These are phyloP conservation scores for Nasturtium officinale DNA, from an alignment of 345 rosid species.

Conservation along the genomic window DNA sequence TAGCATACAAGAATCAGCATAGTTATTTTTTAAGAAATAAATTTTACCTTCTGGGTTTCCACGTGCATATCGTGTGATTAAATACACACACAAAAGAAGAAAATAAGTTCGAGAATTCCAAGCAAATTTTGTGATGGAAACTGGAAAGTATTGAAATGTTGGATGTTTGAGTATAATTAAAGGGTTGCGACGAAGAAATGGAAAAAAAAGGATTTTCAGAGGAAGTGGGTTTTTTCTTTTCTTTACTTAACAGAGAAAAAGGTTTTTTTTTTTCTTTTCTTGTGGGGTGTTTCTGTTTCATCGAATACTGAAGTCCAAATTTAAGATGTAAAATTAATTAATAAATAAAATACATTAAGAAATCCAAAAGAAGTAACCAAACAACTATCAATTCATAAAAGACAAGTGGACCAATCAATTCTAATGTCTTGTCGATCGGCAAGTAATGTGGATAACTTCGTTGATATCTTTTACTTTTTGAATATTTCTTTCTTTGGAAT, in stretches of 20 bases:
- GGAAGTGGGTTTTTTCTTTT: not conserved
- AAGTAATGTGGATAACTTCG: conserved; percentile 34
- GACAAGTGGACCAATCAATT: conserved; percentile 48
- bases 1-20: conserved; percentile 38
- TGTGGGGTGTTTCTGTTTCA: conserved; percentile 9
- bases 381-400: conserved; percentile 42
- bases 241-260: not conserved
- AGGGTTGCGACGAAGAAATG: conserved; percentile 6
- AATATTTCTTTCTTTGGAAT: not conserved
- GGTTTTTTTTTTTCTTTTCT: too few relatives aligned
- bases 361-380: conserved; percentile 26
- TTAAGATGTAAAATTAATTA: conserved; percentile 6
- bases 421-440: conserved; percentile 37
- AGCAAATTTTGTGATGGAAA: conserved; percentile 1
- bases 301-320: not conserved
- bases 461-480: not conserved
- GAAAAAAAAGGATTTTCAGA: not conserved
- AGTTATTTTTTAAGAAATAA: too few relatives aligned
- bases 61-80: conserved; percentile 66
- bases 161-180: not conserved
- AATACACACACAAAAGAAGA: conserved; percentile 12
- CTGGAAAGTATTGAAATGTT: not conserved
- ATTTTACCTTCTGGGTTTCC: conserved; percentile 59
- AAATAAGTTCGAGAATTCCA: conserved; percentile 32
- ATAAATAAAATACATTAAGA: not conserved